These are phyloP conservation scores for Lasiosphaeriaceae sp. DNA, from an alignment of 495 filamentous ascomycete species.

Conservation along the genomic window DNA sequence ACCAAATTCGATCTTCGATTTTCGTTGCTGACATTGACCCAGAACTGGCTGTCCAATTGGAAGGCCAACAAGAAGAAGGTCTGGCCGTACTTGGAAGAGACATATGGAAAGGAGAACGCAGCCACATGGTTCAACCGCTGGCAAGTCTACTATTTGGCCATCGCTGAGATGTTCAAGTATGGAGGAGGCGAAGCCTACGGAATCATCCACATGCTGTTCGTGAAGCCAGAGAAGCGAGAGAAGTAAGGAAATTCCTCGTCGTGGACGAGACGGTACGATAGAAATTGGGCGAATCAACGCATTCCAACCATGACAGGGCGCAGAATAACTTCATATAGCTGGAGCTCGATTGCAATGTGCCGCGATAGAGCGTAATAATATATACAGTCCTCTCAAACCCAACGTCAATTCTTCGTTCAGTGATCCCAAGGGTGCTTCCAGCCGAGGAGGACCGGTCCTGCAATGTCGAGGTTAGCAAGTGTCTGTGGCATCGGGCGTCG, in stretches of 20 bases:
- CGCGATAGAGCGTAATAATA: constrained; percentile 1
- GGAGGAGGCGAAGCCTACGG: constrained; percentile 61
- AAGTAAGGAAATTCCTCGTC: too few relatives aligned
- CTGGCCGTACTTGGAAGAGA: constrained; percentile 56
- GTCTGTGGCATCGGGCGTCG: background rate
- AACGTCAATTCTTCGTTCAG: constrained; percentile 34
- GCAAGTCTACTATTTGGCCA: constrained; percentile 68
- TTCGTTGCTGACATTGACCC: background rate
- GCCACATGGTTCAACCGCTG: constrained; percentile 60
- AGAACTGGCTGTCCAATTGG: constrained; percentile 31
- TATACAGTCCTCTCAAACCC: constrained; percentile 12
- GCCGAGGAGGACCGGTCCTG: constrained; percentile 72
- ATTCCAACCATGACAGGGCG: too few relatives aligned
- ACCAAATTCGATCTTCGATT: too few relatives aligned
- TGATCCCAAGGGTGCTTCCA: constrained; percentile 99
- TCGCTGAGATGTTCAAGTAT: constrained; percentile 60
- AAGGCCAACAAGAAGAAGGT: constrained; percentile 48
- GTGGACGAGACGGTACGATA: too few relatives aligned
- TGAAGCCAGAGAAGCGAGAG: constrained; percentile 43
- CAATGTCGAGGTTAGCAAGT: constrained; percentile 22
- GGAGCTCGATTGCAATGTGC: too few relatives aligned
- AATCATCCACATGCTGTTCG: constrained; percentile 59
- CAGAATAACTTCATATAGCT: too few relatives aligned
- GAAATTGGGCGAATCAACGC: too few relatives aligned
- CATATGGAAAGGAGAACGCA: constrained; percentile 54